These are phyloP conservation scores for Gaeumannomyces sp. DNA, from an alignment of 2,329 filamentous ascomycete genomes.

Conservation along the genomic window DNA sequence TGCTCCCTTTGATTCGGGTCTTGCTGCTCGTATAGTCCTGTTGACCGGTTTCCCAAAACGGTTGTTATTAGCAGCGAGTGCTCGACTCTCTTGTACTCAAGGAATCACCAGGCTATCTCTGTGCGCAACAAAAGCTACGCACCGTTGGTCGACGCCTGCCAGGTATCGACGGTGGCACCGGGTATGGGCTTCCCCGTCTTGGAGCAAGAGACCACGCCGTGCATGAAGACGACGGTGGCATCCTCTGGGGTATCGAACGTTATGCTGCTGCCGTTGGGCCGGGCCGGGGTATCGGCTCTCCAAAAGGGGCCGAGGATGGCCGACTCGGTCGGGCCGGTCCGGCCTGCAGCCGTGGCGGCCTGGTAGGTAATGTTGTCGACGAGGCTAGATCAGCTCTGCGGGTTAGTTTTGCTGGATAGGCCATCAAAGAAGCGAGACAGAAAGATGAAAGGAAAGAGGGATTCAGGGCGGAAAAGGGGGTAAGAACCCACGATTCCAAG, in stretches of 20 bases:
- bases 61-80: not conserved
- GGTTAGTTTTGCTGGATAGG: not conserved
- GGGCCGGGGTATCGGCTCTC: conserved; percentile 52
- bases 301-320: conserved; percentile 66
- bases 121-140: not conserved
- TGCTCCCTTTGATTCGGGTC: conserved; percentile 34
- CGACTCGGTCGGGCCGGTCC: conserved; percentile 36
- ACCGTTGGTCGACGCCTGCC: conserved; percentile 54
- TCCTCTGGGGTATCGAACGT: conserved; percentile 31
- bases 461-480: not conserved
- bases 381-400: conserved; percentile 22
- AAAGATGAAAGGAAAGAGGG: not conserved
- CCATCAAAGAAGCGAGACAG: not conserved
- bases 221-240: conserved; percentile 45
- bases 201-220: conserved; percentile 35
- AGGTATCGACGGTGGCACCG: conserved; percentile 53
- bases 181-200: conserved; percentile 46
- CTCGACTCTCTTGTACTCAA: not conserved
- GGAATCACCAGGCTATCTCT: not conserved
- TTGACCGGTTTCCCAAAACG: not conserved
- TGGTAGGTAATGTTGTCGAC: conserved; percentile 62
- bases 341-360: conserved; percentile 31
- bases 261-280: conserved; percentile 52
- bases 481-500: conserved; percentile 39
- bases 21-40: conserved; percentile 62